phyloP scores from a whole-genome alignment of 139 green algal genomes.

The Bryopsis sp. region DNA sequence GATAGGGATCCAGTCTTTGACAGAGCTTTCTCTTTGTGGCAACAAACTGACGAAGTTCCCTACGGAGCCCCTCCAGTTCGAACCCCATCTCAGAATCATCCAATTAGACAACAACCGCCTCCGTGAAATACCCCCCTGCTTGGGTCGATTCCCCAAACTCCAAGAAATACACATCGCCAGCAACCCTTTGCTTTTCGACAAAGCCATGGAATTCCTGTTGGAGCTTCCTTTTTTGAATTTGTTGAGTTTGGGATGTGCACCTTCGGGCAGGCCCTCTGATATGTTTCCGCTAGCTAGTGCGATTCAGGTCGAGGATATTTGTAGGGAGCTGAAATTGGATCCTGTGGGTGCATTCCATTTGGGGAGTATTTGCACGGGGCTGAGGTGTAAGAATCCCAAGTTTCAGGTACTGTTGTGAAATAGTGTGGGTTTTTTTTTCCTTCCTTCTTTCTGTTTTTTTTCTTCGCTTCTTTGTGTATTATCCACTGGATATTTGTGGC shows the following conservation, averaged over 20 bases:
- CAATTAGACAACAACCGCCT: neutral
- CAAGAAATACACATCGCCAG: neutral
- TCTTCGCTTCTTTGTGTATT: too few relatives aligned
- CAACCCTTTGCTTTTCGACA: conserved; percentile 4
- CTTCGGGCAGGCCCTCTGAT: neutral
- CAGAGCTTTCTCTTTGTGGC: too few relatives aligned
- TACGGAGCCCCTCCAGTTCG: too few relatives aligned
- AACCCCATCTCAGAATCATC: neutral
- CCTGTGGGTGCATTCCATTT: conserved; percentile 9
- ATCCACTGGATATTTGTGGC: too few relatives aligned
- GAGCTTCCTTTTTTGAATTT: neutral
- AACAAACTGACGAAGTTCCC: too few relatives aligned
- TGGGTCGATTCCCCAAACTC: neutral
- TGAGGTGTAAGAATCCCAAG: neutral
- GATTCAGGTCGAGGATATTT: conserved; percentile 4
- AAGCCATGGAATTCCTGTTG: neutral
- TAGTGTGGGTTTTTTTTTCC: too few relatives aligned
- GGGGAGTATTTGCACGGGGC: neutral
- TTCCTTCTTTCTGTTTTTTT: too few relatives aligned
- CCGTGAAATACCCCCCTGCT: neutral
- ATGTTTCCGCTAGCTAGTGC: neutral
- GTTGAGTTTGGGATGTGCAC: conserved; percentile 1
- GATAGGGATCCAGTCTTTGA: too few relatives aligned
- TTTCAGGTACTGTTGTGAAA: neutral
- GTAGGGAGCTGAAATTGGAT: neutral